Evolutionary conservation across 495 filamentous ascomycete species (phyloP).

Genomic region (Penicillium soppii): DNA sequence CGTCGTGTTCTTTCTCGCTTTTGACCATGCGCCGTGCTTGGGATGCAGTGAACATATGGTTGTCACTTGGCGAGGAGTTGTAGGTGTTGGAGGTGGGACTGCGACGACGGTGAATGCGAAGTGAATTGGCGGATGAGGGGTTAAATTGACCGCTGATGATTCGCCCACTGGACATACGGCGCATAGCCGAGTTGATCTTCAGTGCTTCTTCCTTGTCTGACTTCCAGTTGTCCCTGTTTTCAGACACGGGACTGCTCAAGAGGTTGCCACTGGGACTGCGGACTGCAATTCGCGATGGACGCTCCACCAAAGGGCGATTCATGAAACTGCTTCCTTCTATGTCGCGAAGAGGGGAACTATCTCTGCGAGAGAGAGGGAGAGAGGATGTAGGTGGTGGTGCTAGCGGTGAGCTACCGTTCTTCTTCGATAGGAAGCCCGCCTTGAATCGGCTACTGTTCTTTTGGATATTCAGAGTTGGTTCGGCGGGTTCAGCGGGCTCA

Average conservation of each 20-base stretch:
- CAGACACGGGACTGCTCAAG: constrained; percentile 37
- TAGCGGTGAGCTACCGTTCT: constrained; percentile 60
- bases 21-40: constrained; percentile 72
- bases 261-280: constrained; percentile 49
- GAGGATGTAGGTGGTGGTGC: constrained; percentile 57
- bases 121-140: constrained; percentile 25
- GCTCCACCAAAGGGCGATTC: constrained; percentile 52
- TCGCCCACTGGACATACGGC: constrained; percentile 48
- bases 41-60: constrained; percentile 64
- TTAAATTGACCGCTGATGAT: constrained; percentile 33
- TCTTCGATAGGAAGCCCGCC: constrained; percentile 85
- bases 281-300: constrained; percentile 50
- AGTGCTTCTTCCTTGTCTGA: constrained; percentile 57
- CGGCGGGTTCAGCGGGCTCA: constrained; percentile 17
- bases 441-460: constrained; percentile 81
- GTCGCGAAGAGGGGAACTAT: constrained; percentile 65
- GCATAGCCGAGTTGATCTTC: constrained; percentile 63
- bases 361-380: constrained; percentile 60
- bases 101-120: constrained; percentile 56
- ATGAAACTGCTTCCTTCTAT: constrained; percentile 59
- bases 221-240: constrained; percentile 45
- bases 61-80: constrained; percentile 56
- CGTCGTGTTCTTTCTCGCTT: constrained; percentile 57
- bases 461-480: constrained; percentile 35
- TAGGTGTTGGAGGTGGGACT: constrained; percentile 58